These are phyloP conservation scores for Keithomyces neogunnii DNA, from an alignment of 2,329 filamentous ascomycete genomes.

Conservation along the genomic window DNA sequence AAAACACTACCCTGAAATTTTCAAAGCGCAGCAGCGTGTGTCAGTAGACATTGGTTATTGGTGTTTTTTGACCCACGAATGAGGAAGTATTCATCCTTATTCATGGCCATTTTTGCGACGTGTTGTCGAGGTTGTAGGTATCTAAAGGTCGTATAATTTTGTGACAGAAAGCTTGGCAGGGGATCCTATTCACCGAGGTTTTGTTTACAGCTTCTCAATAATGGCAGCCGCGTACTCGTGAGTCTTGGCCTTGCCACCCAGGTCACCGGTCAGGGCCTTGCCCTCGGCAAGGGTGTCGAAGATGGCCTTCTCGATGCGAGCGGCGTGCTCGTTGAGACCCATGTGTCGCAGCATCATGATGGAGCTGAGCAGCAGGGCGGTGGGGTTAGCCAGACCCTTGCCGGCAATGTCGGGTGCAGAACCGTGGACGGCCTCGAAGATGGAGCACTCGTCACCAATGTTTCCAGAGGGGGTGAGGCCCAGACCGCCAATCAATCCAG, in stretches of 20 bases:
- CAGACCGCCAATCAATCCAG: constrained; percentile 93
- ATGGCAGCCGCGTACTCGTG: constrained; percentile 90
- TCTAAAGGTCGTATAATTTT: neutral
- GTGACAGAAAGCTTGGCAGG: neutral
- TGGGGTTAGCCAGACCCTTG: constrained; percentile 94
- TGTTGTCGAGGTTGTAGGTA: constrained; percentile 2
- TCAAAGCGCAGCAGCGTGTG: constrained; percentile 2
- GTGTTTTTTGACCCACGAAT: neutral
- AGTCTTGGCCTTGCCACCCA: constrained; percentile 95
- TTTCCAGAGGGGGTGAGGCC: constrained; percentile 96
- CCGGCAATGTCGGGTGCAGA: constrained; percentile 95
- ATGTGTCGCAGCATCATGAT: constrained; percentile 99
- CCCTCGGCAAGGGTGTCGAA: constrained; percentile 94
- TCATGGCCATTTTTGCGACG: neutral
- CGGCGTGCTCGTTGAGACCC: constrained; percentile 76
- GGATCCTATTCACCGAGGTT: too few species aligned
- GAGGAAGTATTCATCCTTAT: neutral
- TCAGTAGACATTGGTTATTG: constrained; percentile 3
- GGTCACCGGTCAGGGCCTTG: constrained; percentile 90
- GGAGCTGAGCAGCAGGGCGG: constrained; percentile 85
- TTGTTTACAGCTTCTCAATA: constrained; percentile 56
- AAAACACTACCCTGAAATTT: constrained; percentile 16
- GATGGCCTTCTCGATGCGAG: constrained; percentile 86
- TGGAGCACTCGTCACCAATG: constrained; percentile 98
- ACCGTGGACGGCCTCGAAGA: constrained; percentile 98